These are phyloP conservation scores for Hordeum vulgare DNA, from an alignment of 176 grass and related monocot genomes.

Conservation along the genomic window DNA sequence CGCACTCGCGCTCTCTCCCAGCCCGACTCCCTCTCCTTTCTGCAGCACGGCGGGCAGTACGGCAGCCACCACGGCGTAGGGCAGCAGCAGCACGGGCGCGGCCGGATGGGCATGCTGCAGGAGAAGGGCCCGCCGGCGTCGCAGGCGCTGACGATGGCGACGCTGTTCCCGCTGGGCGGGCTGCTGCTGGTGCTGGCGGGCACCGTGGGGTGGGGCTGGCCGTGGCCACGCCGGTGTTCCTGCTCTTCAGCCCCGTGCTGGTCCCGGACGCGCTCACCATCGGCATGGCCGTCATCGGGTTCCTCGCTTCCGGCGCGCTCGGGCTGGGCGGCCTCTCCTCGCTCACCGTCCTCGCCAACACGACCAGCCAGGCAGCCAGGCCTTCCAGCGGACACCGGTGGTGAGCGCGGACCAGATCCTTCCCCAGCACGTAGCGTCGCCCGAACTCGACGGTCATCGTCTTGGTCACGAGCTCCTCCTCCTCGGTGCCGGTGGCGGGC, in stretches of 20 bases:
- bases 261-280: constrained; percentile 71
- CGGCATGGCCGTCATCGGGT: constrained; percentile 57
- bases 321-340: constrained; percentile 66
- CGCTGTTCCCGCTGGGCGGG: constrained; percentile 75
- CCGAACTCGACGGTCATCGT: too few relatives aligned
- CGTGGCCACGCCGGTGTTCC: constrained; percentile 62
- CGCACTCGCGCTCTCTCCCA: too few relatives aligned
- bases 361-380: constrained; percentile 32
- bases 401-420: too few relatives aligned
- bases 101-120: constrained; percentile 27
- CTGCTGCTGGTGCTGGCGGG: constrained; percentile 55
- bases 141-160: constrained; percentile 76
- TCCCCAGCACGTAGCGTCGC: too few relatives aligned
- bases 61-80: too few relatives aligned
- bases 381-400: constrained; percentile 44
- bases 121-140: constrained; percentile 64
- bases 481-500: too few relatives aligned
- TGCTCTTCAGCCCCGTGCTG: constrained; percentile 80
- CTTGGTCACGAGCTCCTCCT: too few relatives aligned
- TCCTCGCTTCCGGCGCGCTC: constrained; percentile 71
- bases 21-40: too few relatives aligned
- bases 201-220: constrained; percentile 63
- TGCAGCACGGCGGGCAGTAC: constrained; percentile 19
- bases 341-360: constrained; percentile 47
- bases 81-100: constrained; percentile 12